Evolutionary conservation across 1,284 basidiomycete species (phyloP).

Genomic region (Athelia psychrophila): DNA sequence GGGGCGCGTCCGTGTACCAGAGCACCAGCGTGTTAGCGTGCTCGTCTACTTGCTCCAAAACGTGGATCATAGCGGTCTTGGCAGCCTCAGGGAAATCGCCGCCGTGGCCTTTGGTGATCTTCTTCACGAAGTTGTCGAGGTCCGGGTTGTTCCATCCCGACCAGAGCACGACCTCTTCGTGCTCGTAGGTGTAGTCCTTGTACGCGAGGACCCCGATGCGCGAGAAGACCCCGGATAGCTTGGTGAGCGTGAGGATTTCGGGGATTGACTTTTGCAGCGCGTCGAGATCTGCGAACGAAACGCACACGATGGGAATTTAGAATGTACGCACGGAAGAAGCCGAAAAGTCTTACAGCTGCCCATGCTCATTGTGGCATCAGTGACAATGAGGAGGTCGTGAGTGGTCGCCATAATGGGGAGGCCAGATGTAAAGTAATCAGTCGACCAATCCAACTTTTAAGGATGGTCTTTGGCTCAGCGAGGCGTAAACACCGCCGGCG

Average conservation of each 20-base stretch:
- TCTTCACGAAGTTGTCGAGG: slow-evolving; percentile 13
- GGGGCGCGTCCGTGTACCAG: slow-evolving; percentile 23
- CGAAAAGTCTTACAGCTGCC: slow-evolving; percentile 11
- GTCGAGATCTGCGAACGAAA: slow-evolving; percentile 13
- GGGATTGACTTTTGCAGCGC: slow-evolving; percentile 16
- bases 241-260: slow-evolving; percentile 19
- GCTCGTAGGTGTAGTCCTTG: slow-evolving; percentile 17
- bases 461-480: no score
- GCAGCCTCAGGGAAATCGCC: slow-evolving; percentile 23
- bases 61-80: slow-evolving; percentile 20
- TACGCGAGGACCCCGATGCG: slow-evolving; percentile 22
- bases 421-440: no score
- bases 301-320: no score
- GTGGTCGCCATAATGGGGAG: neutral
- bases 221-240: slow-evolving; percentile 19
- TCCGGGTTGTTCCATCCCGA: slow-evolving; percentile 20
- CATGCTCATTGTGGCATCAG: slow-evolving; percentile 18
- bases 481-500: no score
- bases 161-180: slow-evolving; percentile 16
- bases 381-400: slow-evolving; percentile 14
- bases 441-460: no score
- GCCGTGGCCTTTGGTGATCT: slow-evolving; percentile 13
- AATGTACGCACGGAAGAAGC: neutral
- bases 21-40: slow-evolving; percentile 16
- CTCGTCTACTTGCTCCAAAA: slow-evolving; percentile 16